Conservation (phyloP, 345 rosid genomes). For the Nasturtium officinale region DNA sequence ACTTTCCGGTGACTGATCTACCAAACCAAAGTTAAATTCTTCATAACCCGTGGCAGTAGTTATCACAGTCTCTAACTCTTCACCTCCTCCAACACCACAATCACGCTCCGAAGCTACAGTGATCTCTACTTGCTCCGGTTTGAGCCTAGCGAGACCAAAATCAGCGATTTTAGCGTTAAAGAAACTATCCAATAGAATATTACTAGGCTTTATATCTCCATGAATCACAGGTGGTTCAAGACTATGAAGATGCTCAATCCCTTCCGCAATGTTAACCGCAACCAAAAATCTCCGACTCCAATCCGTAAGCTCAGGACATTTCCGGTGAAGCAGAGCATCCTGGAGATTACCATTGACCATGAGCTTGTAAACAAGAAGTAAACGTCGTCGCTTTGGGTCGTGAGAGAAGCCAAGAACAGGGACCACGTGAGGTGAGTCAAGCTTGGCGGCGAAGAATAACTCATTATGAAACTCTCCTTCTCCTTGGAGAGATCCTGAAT, state of each 20-base stretch:
- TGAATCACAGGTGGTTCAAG: constrained; percentile 81
- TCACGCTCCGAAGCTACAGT: constrained; percentile 41
- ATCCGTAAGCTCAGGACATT: constrained; percentile 63
- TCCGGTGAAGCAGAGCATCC: constrained; percentile 77
- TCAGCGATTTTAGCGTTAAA: constrained; percentile 84
- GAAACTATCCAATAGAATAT: constrained; percentile 65
- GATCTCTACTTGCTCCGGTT: constrained; percentile 51
- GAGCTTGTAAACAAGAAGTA: constrained; percentile 77
- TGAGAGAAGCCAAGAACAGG: constrained; percentile 82
- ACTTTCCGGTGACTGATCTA: constrained; percentile 70
- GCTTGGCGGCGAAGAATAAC: constrained; percentile 72
- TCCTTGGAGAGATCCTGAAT: constrained; percentile 87
- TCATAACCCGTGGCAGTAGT: constrained; percentile 61
- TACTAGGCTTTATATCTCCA: constrained; percentile 93
- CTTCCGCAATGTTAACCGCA: constrained; percentile 70
- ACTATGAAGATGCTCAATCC: constrained; percentile 72
- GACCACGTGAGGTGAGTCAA: constrained; percentile 64
- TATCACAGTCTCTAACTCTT: constrained; percentile 73
- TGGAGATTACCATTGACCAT: constrained; percentile 90
- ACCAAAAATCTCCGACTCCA: constrained; percentile 68
- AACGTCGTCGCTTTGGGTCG: constrained; percentile 63
- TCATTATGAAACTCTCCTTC: constrained; percentile 98
- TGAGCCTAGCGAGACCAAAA: constrained; percentile 83
- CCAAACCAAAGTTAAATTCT: constrained; percentile 57
- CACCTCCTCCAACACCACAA: constrained; percentile 41